phyloP scores from a whole-genome alignment of 2,329 filamentous ascomycete genomes.

The Clarireedia homoeocarpa region DNA sequence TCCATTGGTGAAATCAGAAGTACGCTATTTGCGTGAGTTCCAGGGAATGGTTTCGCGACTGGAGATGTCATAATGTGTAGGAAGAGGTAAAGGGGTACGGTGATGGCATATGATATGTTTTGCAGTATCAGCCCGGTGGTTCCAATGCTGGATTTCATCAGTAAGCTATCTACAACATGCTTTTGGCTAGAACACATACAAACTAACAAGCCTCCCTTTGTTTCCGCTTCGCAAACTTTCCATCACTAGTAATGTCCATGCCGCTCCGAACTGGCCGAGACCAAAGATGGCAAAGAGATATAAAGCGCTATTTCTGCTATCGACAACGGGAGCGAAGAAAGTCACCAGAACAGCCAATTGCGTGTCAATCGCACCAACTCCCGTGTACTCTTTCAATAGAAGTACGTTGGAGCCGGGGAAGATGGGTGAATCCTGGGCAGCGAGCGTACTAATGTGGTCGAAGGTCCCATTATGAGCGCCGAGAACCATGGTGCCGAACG shows the following conservation, averaged over 20 bases:
- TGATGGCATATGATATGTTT: conserved; percentile 36
- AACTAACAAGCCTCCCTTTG: conserved; percentile 32
- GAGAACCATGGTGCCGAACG: conserved; percentile 14
- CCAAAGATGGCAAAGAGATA: conserved; percentile 18
- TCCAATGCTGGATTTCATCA: conserved; percentile 24
- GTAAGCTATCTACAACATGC: neutral
- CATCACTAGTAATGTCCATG: conserved; percentile 31
- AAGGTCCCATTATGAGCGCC: conserved; percentile 19
- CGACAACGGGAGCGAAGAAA: conserved; percentile 23
- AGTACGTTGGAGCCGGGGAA: conserved; percentile 15
- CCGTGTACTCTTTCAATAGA: conserved; percentile 19
- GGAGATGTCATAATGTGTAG: conserved; percentile 37
- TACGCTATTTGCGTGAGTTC: conserved; percentile 27
- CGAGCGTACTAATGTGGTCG: conserved; percentile 8
- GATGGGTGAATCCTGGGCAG: conserved; percentile 1
- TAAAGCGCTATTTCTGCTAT: conserved; percentile 12
- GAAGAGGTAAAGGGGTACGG: conserved; percentile 35
- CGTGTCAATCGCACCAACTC: conserved; percentile 17
- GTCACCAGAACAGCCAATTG: conserved; percentile 18
- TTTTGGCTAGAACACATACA: conserved; percentile 28
- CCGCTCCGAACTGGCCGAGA: conserved; percentile 24
- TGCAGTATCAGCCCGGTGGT: conserved; percentile 36
- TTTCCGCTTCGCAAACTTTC: conserved; percentile 39
- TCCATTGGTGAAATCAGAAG: conserved; percentile 25
- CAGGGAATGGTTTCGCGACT: conserved; percentile 27